Base-by-base conservation (phyloP, 345 rosid genomes). In the Capsella bursapastoris region DNA sequence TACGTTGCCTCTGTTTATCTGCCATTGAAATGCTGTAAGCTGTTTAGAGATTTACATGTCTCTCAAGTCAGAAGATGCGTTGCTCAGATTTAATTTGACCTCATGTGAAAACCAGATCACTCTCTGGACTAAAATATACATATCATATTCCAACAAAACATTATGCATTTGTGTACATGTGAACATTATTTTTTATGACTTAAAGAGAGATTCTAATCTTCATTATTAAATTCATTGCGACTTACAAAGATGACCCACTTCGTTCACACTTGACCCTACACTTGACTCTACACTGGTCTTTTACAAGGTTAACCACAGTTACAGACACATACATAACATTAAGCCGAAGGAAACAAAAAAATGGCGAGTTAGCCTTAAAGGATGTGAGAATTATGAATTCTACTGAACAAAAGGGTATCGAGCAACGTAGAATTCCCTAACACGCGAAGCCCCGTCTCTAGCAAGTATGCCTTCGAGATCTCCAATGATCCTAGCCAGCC, bases 401-500 rank as follows among this genome's bases (percentile, higher is more conserved):
- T 85, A 90, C 80, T 87, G 92, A 80, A 76, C 88, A 79, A 83
- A 93, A 71, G 95, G 98, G 74, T 90, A 83, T 44, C 90, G 79
- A 71, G 97, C 75, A 43, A 83, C 77, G 37, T 83, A 90, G 62
- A 84, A 88, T 61, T 93, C 97, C 76, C 90, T 84, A 1, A 81
- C 80, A 37, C 82, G 81, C 0, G 98, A 85, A 6, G 82, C 82
- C 0, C 90, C 92, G 0, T 93, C 98, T 71, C 94, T 74, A 22
- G 98, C 88, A 55, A 91, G 82, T 66, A 90, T 87, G 51, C 98
- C 98, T 84, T 93, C 89, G 2, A 93, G 92, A 72, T 91, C 94
- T 62, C 98, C 98, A 0, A 88, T 88, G 32, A 93, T 93, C 58
- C 97, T 86, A 74, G 98, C 98, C 79, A 91, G 44, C 96, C 97